Percentiles rank a stretch among this genome's conserved stretches.
These are phyloP conservation scores for Alternaria novae-zelandiae DNA, from an alignment of 2,329 filamentous ascomycete genomes.

Conservation along the genomic window DNA sequence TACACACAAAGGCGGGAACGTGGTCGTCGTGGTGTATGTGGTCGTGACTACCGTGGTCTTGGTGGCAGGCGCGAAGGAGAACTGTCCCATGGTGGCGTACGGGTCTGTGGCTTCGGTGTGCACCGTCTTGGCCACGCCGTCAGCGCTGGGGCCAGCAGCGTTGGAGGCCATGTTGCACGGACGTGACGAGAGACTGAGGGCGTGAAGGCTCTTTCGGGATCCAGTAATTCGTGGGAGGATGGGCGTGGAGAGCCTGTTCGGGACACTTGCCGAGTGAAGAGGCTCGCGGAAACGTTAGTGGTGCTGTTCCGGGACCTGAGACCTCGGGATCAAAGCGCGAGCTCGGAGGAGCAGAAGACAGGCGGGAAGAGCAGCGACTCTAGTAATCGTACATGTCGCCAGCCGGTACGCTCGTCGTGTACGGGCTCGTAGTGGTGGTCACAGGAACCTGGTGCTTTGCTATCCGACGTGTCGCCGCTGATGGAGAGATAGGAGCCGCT, in stretches of 20 bases:
- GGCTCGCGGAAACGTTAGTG: constrained; percentile 11
- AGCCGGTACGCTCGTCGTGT: constrained; percentile 11
- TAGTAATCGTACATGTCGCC: constrained; percentile 19
- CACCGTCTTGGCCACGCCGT: constrained; percentile 34
- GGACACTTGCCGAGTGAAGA: constrained; percentile 5
- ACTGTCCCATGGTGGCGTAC: constrained; percentile 60
- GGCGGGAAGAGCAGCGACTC: constrained; percentile 1
- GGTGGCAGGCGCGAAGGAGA: constrained; percentile 68
- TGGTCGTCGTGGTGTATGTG: constrained; percentile 84
- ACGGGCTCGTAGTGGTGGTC: constrained; percentile 2
- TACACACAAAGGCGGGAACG: constrained; percentile 83
- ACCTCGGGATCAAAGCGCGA: constrained; percentile 16
- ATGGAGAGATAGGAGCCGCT: constrained; percentile 1
- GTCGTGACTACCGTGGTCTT: constrained; percentile 79
- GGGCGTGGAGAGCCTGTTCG: neutral
- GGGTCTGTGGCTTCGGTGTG: constrained; percentile 37
- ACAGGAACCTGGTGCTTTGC: neutral
- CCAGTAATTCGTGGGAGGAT: neutral
- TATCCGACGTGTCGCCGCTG: constrained; percentile 13
- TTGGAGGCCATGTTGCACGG: constrained; percentile 38
- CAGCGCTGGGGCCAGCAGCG: constrained; percentile 28
- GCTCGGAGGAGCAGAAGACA: constrained; percentile 10
- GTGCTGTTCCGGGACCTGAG: constrained; percentile 8
- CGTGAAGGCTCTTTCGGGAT: neutral
- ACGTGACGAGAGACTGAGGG: neutral